Conservation (phyloP, 176 grass and related monocot genomes). For the Dactylis glomerata region DNA sequence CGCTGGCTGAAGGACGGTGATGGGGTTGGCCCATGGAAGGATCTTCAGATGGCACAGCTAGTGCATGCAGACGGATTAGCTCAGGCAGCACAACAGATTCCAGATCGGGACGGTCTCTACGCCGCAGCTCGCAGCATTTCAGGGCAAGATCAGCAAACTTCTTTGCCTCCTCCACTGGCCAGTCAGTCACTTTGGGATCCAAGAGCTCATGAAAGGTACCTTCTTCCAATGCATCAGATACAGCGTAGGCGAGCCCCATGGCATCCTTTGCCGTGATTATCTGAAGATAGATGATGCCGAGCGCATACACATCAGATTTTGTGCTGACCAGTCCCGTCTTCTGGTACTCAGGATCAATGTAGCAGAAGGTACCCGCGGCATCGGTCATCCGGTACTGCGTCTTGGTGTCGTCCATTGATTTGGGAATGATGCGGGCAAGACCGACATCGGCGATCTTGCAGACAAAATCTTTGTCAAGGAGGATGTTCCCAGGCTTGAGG, state of each 20-base stretch:
- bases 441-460: conserved; percentile 82
- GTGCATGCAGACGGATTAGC: conserved; percentile 38
- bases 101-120: conserved; percentile 63
- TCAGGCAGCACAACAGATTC: conserved; percentile 65
- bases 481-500: conserved; percentile 89
- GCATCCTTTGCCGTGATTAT: conserved; percentile 58
- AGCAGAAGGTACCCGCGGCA: conserved; percentile 79
- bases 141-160: conserved; percentile 58
- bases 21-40: conserved; percentile 21
- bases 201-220: conserved; percentile 50
- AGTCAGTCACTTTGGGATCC: conserved; percentile 51
- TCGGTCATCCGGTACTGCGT: conserved; percentile 70
- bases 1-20: conserved; percentile 21
- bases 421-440: conserved; percentile 72
- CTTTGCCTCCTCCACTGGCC: conserved; percentile 55
- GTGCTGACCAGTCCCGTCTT: conserved; percentile 71
- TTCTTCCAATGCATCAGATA: conserved; percentile 56
- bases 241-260: conserved; percentile 71
- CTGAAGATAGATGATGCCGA: conserved; percentile 79
- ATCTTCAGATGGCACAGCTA: conserved; percentile 27
- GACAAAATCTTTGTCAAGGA: conserved; percentile 50
- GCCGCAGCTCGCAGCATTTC: conserved; percentile 73
- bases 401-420: conserved; percentile 28
- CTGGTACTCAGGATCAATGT: conserved; percentile 96
- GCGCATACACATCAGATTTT: conserved; percentile 82